Evolutionary conservation across 208 protist species (phyloP), one percentile per base, ranked within the genome.

Genomic region (Leishmania lainsoni): DNA sequence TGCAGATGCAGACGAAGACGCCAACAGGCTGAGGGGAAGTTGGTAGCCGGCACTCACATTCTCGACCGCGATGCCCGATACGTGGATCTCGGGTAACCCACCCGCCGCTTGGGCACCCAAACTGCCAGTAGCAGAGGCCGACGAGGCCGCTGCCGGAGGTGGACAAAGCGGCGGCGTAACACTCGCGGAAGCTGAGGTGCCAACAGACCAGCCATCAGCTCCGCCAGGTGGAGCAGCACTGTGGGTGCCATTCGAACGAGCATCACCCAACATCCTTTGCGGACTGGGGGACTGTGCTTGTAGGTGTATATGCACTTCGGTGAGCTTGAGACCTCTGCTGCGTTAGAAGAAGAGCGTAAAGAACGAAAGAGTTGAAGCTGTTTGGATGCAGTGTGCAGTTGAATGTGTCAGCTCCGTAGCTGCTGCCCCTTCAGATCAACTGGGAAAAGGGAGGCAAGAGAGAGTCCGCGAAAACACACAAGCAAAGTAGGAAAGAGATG

Each of bases 171-270:
- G 68, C 9, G 45, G 39, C 0, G 20, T 20, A 49, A 52, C 29
- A 73, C 68, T 59, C 26, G 45, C 49, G n/a, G 51, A n/a, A 45
- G 51, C 29, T 16, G 75, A 20, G n/a, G 42, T 39, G 20, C 75
- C 75, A 65, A 58, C 49, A 6, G 75, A 39, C 75, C 75, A 69
- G 6, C 45, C 75, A 78, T 51, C 58, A 52, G 39, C 20, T 56
- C 52, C 49, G 3, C 35, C 22, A 77, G 52, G 35, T 51, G 29
- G 29, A 58, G 5, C 51, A 5, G 35, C 39, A 9, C 32, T 52
- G 20, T 22, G 22, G 58, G n/a, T 35, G 35, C 54, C 58, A 48
- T 76, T 61, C 48, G 14, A 20, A 0, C 59, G n/a, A 29, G n/a
- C 17, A 6, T 29, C 2, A n/a, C 51, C 20, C 51, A 14, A 16